phyloP scores from a whole-genome alignment of 2,329 filamentous ascomycete species.

The Amesomyces nigricolor region DNA sequence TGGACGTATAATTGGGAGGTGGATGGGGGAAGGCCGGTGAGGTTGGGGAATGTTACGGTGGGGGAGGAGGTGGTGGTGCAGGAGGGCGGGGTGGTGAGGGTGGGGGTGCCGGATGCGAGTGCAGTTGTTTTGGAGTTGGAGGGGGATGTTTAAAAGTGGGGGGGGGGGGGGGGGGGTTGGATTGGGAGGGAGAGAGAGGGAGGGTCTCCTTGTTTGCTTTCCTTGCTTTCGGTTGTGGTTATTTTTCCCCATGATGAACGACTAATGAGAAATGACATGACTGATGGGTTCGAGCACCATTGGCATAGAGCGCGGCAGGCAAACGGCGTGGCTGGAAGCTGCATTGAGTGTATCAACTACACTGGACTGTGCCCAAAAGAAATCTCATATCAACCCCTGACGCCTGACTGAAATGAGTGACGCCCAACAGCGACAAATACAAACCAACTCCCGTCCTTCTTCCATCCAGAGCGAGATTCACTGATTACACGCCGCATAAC shows the following conservation, averaged over 20 bases:
- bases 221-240: too few species aligned
- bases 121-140: constrained; percentile 28
- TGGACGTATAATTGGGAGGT: constrained; percentile 58
- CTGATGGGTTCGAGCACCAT: neutral
- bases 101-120: constrained; percentile 38
- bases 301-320: neutral
- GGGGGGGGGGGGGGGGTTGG: neutral
- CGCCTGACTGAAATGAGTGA: neutral
- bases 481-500: neutral
- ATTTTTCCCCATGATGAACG: neutral
- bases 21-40: constrained; percentile 46
- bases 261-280: neutral
- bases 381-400: neutral
- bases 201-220: neutral
- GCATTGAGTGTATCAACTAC: constrained; percentile 8
- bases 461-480: neutral
- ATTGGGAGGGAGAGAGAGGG: neutral
- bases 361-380: neutral
- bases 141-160: neutral
- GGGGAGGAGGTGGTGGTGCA: constrained; percentile 34
- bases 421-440: neutral
- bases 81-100: constrained; percentile 22
- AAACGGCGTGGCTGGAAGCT: neutral
- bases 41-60: constrained; percentile 48
- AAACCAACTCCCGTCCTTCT: too few species aligned